Base-by-base conservation (phyloP, 1,284 basidiomycete species). In the Ustilago crameri region DNA sequence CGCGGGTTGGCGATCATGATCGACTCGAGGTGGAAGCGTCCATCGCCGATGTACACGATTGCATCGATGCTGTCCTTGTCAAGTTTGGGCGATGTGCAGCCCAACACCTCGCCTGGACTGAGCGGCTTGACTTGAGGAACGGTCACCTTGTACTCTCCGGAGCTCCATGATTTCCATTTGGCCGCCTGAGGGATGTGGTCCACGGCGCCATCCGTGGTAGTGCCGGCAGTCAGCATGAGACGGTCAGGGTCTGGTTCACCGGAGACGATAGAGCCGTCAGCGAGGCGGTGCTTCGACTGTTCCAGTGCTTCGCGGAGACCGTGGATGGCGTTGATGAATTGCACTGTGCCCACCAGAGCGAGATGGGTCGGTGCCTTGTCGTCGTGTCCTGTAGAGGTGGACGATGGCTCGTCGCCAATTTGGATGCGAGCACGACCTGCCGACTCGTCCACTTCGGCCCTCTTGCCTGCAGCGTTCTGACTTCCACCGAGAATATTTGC, bases 1-100 rank as follows among this genome's bases (percentile, higher is more conserved):
- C 87, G 85, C 0, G 96, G 96, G 83, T 99, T 99, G 27, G 93
- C 93, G 64, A 99, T 98, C 96, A 98, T 99, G 83, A 98, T 95
- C 14, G 92, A 92, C 84, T 99, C 96, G 17, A 98, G 88, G 82
- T 98, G 96, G 86, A 99, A 99, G 14, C 96, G 90, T 18, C 96
- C 96, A 80, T 99, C 96, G 22, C 96, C 96, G 27, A 99, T 88
- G 84, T 98, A 99, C 47, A 82, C 62, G 49, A 82, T 74, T 0
- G 76, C 80, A 41, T 83, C 81, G 32, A 81, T 70, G 22, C 54
- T 54, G 24, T 70, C 58, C 38, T 68, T 67, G 48, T 74, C 64
- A 88, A 74, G 86, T 46, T 87, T 88, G 3, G 96, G 96, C 12
- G 96, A 94, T 0, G 96, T 99, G 82, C 96, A 99, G 14, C 96